Percentiles rank a stretch among this genome's conserved stretches.
Conservation (phyloP, 108 stramenopile species). For the Discostella stelligeroides region DNA sequence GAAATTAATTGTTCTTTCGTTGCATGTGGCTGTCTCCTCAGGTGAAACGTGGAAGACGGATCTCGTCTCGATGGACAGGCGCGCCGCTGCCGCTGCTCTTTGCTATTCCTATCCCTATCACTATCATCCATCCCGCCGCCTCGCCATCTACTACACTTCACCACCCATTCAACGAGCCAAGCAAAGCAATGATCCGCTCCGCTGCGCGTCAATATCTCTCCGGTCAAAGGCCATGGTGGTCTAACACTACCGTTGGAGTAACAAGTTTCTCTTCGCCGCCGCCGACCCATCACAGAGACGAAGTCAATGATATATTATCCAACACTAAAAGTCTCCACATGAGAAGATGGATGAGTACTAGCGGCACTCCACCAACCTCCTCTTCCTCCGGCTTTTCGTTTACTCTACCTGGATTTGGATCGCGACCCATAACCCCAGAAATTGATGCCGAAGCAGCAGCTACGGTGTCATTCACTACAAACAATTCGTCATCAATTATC, state of each 20-base stretch:
- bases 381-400: conserved; percentile 1
- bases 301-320: neutral
- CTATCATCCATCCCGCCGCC: no score
- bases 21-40: no score
- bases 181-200: conserved; percentile 10
- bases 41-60: no score
- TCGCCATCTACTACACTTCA: no score
- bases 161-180: no score
- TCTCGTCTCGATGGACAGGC: no score
- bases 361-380: neutral
- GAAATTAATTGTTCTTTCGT: no score
- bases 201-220: conserved; percentile 6
- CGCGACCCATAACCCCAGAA: neutral
- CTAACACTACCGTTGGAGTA: neutral
- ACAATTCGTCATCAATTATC: neutral
- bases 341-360: conserved; percentile 5
- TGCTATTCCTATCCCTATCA: no score
- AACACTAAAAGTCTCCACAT: neutral
- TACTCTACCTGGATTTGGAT: conserved; percentile 16
- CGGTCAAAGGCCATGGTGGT: conserved; percentile 5
- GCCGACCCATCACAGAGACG: no score
- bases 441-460: neutral
- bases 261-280: neutral
- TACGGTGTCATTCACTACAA: neutral
- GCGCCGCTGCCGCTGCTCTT: no score